Evolutionary conservation across 208 protist species (phyloP).

Genomic region (Phytomonas serpens): DNA sequence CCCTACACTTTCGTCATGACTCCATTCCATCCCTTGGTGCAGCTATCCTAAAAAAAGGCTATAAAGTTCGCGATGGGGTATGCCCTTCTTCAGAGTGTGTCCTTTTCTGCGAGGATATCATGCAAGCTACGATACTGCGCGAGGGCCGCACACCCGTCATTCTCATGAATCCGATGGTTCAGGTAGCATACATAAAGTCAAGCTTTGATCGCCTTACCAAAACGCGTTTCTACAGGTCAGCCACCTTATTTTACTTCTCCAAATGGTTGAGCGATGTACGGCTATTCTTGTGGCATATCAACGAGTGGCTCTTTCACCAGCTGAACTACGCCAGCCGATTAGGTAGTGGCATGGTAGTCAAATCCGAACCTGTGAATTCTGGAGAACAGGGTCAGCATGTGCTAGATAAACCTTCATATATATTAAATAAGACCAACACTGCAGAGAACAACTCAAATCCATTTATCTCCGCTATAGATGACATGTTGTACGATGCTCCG

Average conservation of each 20-base stretch:
- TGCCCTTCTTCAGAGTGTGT: conserved; percentile 69
- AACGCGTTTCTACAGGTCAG: not conserved
- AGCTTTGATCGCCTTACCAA: conserved; percentile 30
- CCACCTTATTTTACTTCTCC: not conserved
- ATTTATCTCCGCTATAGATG: not conserved
- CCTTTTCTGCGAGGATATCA: conserved; percentile 50
- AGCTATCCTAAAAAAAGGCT: not conserved
- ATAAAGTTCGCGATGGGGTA: conserved; percentile 24
- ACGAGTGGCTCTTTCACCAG: not conserved
- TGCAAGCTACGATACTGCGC: conserved; percentile 36
- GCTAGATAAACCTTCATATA: not conserved
- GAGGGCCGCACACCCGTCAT: conserved; percentile 38
- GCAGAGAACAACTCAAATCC: not conserved
- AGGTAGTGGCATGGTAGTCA: not conserved
- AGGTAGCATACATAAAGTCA: conserved; percentile 42
- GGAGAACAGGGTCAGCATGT: not conserved
- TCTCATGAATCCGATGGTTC: conserved; percentile 64
- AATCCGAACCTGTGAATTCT: not conserved
- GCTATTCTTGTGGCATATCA: not conserved
- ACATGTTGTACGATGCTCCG: not conserved
- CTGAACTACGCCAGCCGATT: not conserved
- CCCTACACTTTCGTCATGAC: conserved; percentile 49
- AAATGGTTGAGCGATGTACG: not conserved
- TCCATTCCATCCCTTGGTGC: conserved; percentile 43
- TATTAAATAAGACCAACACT: not conserved